Evolutionary conservation across 163 green algal species (phyloP).

Genomic region (Chlamydomonas reinhardtii): DNA sequence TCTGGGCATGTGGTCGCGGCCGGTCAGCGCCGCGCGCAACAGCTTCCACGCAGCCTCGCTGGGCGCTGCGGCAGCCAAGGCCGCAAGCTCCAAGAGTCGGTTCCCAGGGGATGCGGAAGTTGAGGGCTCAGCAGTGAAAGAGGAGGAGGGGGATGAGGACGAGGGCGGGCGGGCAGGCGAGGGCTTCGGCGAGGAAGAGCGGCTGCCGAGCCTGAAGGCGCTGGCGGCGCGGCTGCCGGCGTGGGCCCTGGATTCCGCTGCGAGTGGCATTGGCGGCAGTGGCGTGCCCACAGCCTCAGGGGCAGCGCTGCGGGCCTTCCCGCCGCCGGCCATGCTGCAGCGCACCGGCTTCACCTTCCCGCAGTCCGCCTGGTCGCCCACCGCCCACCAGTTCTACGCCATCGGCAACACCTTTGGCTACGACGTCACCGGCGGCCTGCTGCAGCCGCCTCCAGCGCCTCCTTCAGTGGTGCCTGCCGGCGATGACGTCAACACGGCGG

Average conservation of each 20-base stretch:
- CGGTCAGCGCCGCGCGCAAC: not conserved
- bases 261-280: no score
- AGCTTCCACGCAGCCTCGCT: not conserved
- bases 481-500: no score
- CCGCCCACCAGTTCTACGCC: conserved; percentile 48
- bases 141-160: not conserved
- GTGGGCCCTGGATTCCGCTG: no score
- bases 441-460: not conserved
- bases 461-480: no score
- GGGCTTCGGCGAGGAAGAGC: not conserved
- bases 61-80: no score
- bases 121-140: no score
- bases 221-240: conserved; percentile 22
- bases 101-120: not conserved
- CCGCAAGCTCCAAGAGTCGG: no score
- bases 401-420: conserved; percentile 49
- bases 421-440: conserved; percentile 19
- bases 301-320: no score
- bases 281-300: no score
- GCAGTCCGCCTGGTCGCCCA: conserved; percentile 27
- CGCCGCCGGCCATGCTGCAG: not conserved
- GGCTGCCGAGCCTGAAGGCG: conserved; percentile 10
- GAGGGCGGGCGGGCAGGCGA: no score
- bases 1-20: conserved; percentile 30
- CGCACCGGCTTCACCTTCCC: conserved; percentile 38